phyloP scores from a whole-genome alignment of 2,329 filamentous ascomycete species.

The Colletotrichum eremochloae region DNA sequence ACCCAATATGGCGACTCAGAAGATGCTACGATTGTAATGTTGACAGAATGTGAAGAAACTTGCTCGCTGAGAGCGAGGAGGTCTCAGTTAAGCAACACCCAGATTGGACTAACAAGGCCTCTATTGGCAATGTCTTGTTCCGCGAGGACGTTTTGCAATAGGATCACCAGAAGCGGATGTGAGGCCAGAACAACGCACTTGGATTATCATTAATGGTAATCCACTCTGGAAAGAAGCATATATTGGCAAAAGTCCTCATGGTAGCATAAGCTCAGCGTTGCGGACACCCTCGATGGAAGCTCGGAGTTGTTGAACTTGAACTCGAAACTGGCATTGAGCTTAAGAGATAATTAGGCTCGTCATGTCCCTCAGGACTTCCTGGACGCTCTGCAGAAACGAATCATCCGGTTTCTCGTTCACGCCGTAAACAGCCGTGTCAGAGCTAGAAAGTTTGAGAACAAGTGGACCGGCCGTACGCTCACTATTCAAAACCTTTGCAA shows the following conservation, averaged over 20 bases:
- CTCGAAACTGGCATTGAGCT: slow-evolving; percentile 26
- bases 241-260: not conserved
- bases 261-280: slow-evolving; percentile 27
- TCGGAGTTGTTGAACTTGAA: slow-evolving; percentile 27
- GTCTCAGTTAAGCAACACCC: slow-evolving; percentile 13
- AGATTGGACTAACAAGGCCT: slow-evolving; percentile 19
- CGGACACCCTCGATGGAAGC: slow-evolving; percentile 22
- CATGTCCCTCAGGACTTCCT: slow-evolving; percentile 22
- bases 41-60: slow-evolving; percentile 24
- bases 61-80: slow-evolving; percentile 26
- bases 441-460: fast-evolving
- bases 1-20: not conserved
- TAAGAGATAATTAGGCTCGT: slow-evolving; percentile 1
- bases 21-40: slow-evolving; percentile 20
- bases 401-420: slow-evolving; percentile 26
- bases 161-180: slow-evolving; percentile 19
- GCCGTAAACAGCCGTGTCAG: slow-evolving; percentile 21
- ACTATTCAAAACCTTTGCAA: slow-evolving; percentile 33
- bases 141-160: slow-evolving; percentile 19
- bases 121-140: slow-evolving; percentile 16
- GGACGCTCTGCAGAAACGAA: slow-evolving; percentile 24
- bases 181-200: slow-evolving; percentile 26
- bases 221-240: not conserved
- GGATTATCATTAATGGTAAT: not conserved
- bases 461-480: fast-evolving